Conservation (phyloP, 306 rosid species). For the Glycine soja region DNA sequence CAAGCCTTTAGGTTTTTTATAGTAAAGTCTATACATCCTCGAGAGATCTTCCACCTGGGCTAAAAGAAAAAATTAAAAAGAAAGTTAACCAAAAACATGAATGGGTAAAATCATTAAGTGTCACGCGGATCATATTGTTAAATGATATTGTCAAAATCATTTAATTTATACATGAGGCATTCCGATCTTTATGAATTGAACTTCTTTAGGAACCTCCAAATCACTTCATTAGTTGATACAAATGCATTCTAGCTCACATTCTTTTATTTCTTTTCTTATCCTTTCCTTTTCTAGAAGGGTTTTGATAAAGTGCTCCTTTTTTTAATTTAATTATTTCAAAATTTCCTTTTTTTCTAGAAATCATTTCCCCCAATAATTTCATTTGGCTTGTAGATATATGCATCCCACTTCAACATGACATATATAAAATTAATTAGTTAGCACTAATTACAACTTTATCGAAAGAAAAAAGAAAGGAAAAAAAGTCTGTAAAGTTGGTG, state of each 20-base stretch:
- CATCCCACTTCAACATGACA: slow-evolving; percentile 35
- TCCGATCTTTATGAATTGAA: too few species aligned
- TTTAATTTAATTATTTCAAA: neutral
- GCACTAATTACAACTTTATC: too few species aligned
- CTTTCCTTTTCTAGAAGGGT: slow-evolving; percentile 33
- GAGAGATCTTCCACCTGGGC: slow-evolving; percentile 83
- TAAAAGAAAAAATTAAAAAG: neutral
- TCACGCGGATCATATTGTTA: neutral
- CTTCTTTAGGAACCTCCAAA: too few species aligned
- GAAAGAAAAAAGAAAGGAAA: neutral
- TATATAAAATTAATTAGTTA: neutral
- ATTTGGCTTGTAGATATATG: slow-evolving; percentile 31
- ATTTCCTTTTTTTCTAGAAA: neutral
- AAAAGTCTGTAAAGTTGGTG: slow-evolving; percentile 19
- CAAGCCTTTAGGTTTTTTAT: slow-evolving; percentile 75
- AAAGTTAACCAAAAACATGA: slow-evolving; percentile 6
- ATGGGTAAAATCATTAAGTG: neutral
- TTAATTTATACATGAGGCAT: too few species aligned
- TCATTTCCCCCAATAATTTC: slow-evolving; percentile 30
- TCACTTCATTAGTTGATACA: too few species aligned
- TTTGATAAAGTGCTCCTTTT: slow-evolving; percentile 29
- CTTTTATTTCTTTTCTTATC: neutral
- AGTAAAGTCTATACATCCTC: slow-evolving; percentile 88
- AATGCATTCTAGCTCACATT: slow-evolving; percentile 24
- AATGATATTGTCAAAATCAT: too few species aligned